Conservation (phyloP, 345 rosid genomes). For the Gossypium longicalyx region DNA sequence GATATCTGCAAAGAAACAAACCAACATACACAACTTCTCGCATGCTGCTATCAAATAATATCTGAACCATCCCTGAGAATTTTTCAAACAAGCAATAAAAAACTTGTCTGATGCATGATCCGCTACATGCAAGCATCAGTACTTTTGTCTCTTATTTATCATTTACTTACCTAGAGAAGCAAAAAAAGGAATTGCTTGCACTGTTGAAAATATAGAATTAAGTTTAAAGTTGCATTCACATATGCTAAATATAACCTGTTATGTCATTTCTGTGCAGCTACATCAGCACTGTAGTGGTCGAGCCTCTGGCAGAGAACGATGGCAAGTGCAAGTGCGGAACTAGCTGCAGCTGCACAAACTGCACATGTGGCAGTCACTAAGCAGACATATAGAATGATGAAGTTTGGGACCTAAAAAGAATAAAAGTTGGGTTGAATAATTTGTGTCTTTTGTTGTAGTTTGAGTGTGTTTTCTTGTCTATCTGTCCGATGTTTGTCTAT, state of each 20-base stretch:
- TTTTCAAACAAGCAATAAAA: too few species aligned
- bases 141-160: too few species aligned
- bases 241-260: neutral
- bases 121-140: too few species aligned
- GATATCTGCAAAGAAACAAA: neutral
- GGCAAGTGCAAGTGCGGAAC: slow-evolving; percentile 84
- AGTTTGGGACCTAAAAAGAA: neutral
- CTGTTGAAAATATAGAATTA: too few species aligned
- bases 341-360: slow-evolving; percentile 57
- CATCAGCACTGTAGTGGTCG: slow-evolving; percentile 38
- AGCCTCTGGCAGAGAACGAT: slow-evolving; percentile 44
- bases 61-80: too few species aligned
- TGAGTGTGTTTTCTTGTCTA: slow-evolving; percentile 1
- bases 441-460: neutral
- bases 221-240: neutral
- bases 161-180: neutral
- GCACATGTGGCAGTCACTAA: slow-evolving; percentile 60
- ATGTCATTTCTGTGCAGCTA: slow-evolving; percentile 33
- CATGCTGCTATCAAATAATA: too few species aligned
- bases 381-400: neutral
- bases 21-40: too few species aligned
- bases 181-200: too few species aligned
- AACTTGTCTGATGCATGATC: too few species aligned
- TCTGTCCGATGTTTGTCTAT: neutral
- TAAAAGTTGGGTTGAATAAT: neutral